A percentile compares a stretch with the other conserved stretches of the same genome.
Evolutionary conservation across 192 early-diverging fungal species (phyloP).

Genomic region (Umbelopsis vinacea): DNA sequence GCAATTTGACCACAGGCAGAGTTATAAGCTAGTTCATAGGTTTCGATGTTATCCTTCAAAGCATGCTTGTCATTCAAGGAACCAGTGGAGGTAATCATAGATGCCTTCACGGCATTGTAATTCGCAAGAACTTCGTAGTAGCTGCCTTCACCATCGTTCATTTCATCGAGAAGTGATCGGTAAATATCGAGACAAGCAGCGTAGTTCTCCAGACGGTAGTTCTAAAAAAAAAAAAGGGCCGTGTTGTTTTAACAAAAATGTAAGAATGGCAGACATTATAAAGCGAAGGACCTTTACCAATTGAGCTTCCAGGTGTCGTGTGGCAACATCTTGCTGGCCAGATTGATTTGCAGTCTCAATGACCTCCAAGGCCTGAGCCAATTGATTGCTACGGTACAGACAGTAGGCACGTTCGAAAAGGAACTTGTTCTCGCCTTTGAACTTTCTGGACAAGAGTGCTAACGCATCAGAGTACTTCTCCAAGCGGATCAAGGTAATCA

Average conservation of each 20-base stretch:
- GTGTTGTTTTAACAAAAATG: background rate
- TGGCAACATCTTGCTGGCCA: conserved; percentile 32
- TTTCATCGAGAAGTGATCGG: conserved; percentile 46
- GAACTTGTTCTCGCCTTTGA: conserved; percentile 40
- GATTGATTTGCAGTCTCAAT: conserved; percentile 29
- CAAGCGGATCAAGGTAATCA: conserved; percentile 58
- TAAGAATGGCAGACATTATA: background rate
- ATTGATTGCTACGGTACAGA: conserved; percentile 64
- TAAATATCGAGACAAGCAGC: conserved; percentile 49
- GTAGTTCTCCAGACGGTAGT: conserved; percentile 62
- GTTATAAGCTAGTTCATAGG: conserved; percentile 75
- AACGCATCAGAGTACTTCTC: conserved; percentile 61
- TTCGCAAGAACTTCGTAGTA: conserved; percentile 59
- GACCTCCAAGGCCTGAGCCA: conserved; percentile 49
- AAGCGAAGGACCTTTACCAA: conserved; percentile 45
- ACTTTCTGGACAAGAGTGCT: conserved; percentile 43
- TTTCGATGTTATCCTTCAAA: conserved; percentile 38
- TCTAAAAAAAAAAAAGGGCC: conserved; percentile 29
- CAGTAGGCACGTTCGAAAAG: conserved; percentile 69
- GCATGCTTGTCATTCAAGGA: conserved; percentile 24
- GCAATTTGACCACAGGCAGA: conserved; percentile 62
- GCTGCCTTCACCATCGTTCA: conserved; percentile 41
- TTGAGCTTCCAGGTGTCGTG: conserved; percentile 69
- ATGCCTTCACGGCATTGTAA: conserved; percentile 56
- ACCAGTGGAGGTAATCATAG: conserved; percentile 45